Evolutionary conservation across 2,329 filamentous ascomycete species (phyloP).

Genomic region (Fusarium albidum): DNA sequence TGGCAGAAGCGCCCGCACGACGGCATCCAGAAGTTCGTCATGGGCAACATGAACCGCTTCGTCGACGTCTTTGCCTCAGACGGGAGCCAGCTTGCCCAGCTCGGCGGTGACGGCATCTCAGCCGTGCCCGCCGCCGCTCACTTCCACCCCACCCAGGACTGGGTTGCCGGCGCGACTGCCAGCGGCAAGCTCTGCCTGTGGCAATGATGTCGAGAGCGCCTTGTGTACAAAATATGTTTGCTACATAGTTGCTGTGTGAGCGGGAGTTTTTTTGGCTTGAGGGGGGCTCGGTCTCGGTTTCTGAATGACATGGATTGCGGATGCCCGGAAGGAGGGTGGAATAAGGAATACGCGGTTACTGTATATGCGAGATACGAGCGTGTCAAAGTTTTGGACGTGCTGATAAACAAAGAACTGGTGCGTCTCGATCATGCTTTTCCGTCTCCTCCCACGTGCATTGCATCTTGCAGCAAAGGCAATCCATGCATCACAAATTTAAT

Average conservation of each 20-base stretch:
- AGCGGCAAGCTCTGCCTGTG: slow-evolving; percentile 94
- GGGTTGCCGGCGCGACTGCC: slow-evolving; percentile 91
- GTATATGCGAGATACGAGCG: not conserved
- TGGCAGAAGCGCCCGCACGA: slow-evolving; percentile 87
- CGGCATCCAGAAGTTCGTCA: slow-evolving; percentile 84
- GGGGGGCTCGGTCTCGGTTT: slow-evolving; percentile 10
- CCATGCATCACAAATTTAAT: not conserved
- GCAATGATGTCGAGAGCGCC: slow-evolving; percentile 65
- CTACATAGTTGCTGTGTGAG: slow-evolving; percentile 16
- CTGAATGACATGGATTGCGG: slow-evolving; percentile 2
- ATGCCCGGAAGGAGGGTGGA: not conserved
- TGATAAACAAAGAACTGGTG: slow-evolving; percentile 6
- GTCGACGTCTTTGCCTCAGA: slow-evolving; percentile 87
- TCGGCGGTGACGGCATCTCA: slow-evolving; percentile 89
- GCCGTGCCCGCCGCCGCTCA: slow-evolving; percentile 93
- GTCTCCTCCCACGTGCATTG: slow-evolving; percentile 3
- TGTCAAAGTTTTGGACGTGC: not conserved
- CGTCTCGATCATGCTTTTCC: slow-evolving; percentile 15
- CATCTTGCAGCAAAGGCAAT: not conserved
- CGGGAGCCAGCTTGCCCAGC: slow-evolving; percentile 87
- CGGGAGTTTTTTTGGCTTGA: slow-evolving; percentile 28
- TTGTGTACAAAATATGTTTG: not conserved
- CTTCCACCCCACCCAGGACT: slow-evolving; percentile 87
- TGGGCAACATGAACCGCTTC: slow-evolving; percentile 98
- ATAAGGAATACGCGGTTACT: slow-evolving; percentile 5